Conservation (phyloP, 306 rosid genomes). For the Argentina anserina region DNA sequence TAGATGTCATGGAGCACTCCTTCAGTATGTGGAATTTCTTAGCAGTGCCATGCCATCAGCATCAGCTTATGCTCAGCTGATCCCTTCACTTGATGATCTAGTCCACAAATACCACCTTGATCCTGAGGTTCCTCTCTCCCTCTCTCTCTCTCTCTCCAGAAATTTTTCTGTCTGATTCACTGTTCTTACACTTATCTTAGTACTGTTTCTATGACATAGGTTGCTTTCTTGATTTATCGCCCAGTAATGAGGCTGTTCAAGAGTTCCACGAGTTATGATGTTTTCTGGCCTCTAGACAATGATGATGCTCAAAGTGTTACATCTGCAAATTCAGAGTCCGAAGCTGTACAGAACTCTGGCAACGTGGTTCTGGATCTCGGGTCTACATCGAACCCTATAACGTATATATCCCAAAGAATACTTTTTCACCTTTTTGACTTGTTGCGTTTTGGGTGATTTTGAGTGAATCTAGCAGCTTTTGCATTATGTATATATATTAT, state of each 20-base stretch:
- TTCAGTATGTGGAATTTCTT: conserved; percentile 92
- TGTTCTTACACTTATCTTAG: conserved; percentile 8
- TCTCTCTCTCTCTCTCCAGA: not conserved
- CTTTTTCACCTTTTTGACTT: not conserved
- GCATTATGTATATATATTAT: not conserved
- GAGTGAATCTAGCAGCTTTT: not conserved
- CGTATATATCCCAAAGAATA: conserved; percentile 35
- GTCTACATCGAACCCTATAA: conserved; percentile 50
- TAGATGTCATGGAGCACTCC: conserved; percentile 94
- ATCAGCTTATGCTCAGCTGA: conserved; percentile 66
- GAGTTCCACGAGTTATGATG: conserved; percentile 53
- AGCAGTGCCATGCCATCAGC: conserved; percentile 79
- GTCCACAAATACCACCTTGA: conserved; percentile 89
- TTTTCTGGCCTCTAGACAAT: conserved; percentile 86
- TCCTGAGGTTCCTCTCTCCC: conserved; percentile 62
- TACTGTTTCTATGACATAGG: conserved; percentile 37
- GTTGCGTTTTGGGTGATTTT: not conserved
- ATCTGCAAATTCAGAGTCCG: conserved; percentile 50
- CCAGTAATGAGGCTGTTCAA: conserved; percentile 92
- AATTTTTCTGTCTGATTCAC: not conserved
- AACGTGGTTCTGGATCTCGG: conserved; percentile 75
- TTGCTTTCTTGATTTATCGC: conserved; percentile 94
- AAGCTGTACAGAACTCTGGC: conserved; percentile 39
- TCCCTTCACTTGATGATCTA: conserved; percentile 83
- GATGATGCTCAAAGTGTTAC: conserved; percentile 39